These are phyloP conservation scores for Neoconidiobolus thromboides DNA, from an alignment of 371 early-diverging fungal genomes.

Conservation along the genomic window DNA sequence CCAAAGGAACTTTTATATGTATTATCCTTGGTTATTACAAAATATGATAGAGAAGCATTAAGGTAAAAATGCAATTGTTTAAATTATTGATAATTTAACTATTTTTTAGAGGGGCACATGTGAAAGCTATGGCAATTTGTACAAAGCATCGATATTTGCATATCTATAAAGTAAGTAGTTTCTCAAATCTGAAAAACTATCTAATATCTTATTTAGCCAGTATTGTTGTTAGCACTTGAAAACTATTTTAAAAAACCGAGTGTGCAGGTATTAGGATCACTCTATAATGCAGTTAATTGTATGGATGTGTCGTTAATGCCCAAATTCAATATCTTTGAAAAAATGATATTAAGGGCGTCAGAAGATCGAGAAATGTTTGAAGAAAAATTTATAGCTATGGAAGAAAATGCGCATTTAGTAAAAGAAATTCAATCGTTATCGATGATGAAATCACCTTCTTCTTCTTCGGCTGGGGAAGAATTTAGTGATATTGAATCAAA, in stretches of 20 bases:
- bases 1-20: slow-evolving; percentile 43
- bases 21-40: slow-evolving; percentile 73
- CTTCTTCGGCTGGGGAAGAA: slow-evolving; percentile 1
- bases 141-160: slow-evolving; percentile 74
- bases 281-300: slow-evolving; percentile 64
- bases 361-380: slow-evolving; percentile 70
- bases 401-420: slow-evolving; percentile 7
- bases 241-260: slow-evolving; percentile 68
- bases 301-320: slow-evolving; percentile 76
- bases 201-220: slow-evolving; percentile 29
- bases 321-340: slow-evolving; percentile 47
- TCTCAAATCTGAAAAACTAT: not conserved
- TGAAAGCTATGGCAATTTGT: slow-evolving; percentile 88
- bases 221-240: slow-evolving; percentile 72
- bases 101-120: slow-evolving; percentile 52
- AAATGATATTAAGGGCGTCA: slow-evolving; percentile 52
- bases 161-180: slow-evolving; percentile 59
- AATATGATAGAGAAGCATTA: slow-evolving; percentile 63
- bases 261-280: slow-evolving; percentile 46
- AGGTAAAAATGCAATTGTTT: slow-evolving; percentile 19
- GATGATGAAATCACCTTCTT: not conserved
- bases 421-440: not conserved
- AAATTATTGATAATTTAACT: not conserved
- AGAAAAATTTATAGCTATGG: slow-evolving; percentile 45
- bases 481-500: not conserved